Conservation (phyloP, 192 early-diverging fungal genomes). For the Linnemannia elongata region DNA sequence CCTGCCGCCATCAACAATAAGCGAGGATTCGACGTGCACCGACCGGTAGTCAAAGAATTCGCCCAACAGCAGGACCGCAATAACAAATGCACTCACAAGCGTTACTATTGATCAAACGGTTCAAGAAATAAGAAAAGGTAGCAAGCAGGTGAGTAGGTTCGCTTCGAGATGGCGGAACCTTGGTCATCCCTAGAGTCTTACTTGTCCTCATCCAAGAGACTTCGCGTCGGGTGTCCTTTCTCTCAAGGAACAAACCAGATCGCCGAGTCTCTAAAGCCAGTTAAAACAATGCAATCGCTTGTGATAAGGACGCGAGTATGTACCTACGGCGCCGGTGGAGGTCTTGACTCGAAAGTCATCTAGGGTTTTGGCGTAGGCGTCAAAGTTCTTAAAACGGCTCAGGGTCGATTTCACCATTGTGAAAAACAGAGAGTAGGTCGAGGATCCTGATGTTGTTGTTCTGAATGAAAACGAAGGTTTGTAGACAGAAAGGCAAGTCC, state of each 20-base stretch:
- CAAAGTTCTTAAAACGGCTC: slow-evolving; percentile 72
- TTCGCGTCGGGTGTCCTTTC: too few relatives aligned
- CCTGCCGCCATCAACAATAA: slow-evolving; percentile 87
- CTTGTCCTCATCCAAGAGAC: too few relatives aligned
- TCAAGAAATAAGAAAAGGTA: slow-evolving; percentile 1
- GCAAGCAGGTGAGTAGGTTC: not conserved
- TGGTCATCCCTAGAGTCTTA: too few relatives aligned
- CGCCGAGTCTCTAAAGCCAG: too few relatives aligned
- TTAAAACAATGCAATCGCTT: too few relatives aligned
- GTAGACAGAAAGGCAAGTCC: not conserved
- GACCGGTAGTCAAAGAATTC: slow-evolving; percentile 88
- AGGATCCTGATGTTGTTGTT: slow-evolving; percentile 2
- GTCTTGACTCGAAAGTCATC: slow-evolving; percentile 87
- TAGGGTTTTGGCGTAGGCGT: slow-evolving; percentile 96
- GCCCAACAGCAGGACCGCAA: slow-evolving; percentile 80
- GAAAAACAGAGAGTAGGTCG: not conserved
- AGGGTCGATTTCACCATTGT: slow-evolving; percentile 66
- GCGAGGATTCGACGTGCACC: slow-evolving; percentile 74
- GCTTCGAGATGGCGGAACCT: too few relatives aligned
- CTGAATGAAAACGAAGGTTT: slow-evolving; percentile 15
- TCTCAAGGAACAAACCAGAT: too few relatives aligned
- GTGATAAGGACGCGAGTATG: slow-evolving; percentile 26
- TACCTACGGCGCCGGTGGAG: slow-evolving; percentile 51
- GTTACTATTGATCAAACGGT: slow-evolving; percentile 71
- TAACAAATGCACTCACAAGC: slow-evolving; percentile 78